A percentile compares a stretch with the other conserved stretches of the same genome.
phyloP scores from a whole-genome alignment of 371 early-diverging fungal species.

The Circinella umbellata region DNA sequence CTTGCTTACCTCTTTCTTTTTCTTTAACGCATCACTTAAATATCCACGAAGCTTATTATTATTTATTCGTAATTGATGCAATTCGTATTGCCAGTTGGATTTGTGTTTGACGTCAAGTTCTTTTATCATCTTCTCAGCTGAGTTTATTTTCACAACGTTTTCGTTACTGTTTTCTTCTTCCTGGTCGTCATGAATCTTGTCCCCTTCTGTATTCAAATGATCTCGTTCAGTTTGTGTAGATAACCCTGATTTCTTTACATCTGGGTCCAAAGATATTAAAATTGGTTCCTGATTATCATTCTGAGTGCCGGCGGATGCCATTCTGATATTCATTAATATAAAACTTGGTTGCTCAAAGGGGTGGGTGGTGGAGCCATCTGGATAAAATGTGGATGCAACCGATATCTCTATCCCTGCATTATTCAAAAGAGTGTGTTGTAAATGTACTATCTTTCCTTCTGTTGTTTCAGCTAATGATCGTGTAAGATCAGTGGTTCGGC shows the following conservation, averaged over 20 bases:
- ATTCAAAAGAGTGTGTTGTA: slow-evolving; percentile 46
- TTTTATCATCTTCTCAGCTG: slow-evolving; percentile 28
- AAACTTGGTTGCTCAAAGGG: slow-evolving; percentile 35
- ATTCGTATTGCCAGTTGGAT: slow-evolving; percentile 56
- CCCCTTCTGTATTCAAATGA: too few species aligned
- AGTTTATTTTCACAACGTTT: too few species aligned
- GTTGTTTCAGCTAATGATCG: slow-evolving; percentile 54
- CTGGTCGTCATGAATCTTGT: background rate
- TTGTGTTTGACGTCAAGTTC: slow-evolving; percentile 36
- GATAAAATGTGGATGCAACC: slow-evolving; percentile 53
- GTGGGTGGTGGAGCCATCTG: slow-evolving; percentile 37
- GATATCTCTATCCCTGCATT: slow-evolving; percentile 46
- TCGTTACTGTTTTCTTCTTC: too few species aligned
- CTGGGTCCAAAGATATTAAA: slow-evolving; percentile 34
- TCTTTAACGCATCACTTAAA: slow-evolving; percentile 22
- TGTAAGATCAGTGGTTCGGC: slow-evolving; percentile 54
- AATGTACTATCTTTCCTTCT: slow-evolving; percentile 48
- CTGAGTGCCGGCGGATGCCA: slow-evolving; percentile 14
- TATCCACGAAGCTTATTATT: slow-evolving; percentile 46
- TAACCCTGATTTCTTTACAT: slow-evolving; percentile 14
- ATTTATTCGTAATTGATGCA: slow-evolving; percentile 50
- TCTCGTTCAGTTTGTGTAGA: background rate
- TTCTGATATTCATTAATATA: slow-evolving; percentile 46
- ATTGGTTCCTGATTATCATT: slow-evolving; percentile 24
- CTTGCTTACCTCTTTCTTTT: background rate